These are phyloP conservation scores for Panaeolus papilionaceus DNA, from an alignment of 768 basidiomycete genomes.

Conservation along the genomic window DNA sequence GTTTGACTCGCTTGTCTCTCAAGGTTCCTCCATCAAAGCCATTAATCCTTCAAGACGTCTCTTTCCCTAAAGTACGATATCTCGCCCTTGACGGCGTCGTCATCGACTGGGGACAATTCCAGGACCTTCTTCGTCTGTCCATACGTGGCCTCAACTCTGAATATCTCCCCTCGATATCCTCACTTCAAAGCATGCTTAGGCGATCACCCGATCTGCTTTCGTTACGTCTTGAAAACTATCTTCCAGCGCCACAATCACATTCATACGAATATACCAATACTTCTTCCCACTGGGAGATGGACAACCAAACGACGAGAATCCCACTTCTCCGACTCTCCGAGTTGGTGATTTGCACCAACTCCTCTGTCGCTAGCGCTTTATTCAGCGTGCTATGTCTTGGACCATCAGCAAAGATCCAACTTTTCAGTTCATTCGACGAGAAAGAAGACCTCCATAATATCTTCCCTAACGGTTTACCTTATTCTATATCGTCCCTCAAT, in stretches of 20 bases:
- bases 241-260: constrained; percentile 25
- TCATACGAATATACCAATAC: background rate
- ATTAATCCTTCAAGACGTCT: constrained; percentile 31
- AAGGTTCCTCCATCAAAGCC: constrained; percentile 37
- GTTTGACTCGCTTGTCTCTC: constrained; percentile 40
- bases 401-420: constrained; percentile 33
- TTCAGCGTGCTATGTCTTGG: constrained; percentile 31
- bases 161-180: constrained; percentile 38
- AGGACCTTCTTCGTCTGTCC: constrained; percentile 38
- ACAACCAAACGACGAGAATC: constrained; percentile 18
- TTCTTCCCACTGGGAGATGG: background rate
- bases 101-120: constrained; percentile 40
- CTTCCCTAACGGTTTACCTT: constrained; percentile 34
- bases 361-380: constrained; percentile 33
- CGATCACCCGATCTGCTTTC: constrained; percentile 41
- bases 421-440: constrained; percentile 29
- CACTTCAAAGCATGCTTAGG: constrained; percentile 39
- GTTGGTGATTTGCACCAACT: constrained; percentile 36
- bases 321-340: constrained; percentile 34
- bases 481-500: constrained; percentile 12
- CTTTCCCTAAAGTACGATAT: constrained; percentile 37
- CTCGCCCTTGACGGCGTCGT: constrained; percentile 43
- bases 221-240: constrained; percentile 38
- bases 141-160: constrained; percentile 38
- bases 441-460: constrained; percentile 33